Base-by-base conservation (phyloP, 208 protist species). In the Trypanosoma scelopori region DNA sequence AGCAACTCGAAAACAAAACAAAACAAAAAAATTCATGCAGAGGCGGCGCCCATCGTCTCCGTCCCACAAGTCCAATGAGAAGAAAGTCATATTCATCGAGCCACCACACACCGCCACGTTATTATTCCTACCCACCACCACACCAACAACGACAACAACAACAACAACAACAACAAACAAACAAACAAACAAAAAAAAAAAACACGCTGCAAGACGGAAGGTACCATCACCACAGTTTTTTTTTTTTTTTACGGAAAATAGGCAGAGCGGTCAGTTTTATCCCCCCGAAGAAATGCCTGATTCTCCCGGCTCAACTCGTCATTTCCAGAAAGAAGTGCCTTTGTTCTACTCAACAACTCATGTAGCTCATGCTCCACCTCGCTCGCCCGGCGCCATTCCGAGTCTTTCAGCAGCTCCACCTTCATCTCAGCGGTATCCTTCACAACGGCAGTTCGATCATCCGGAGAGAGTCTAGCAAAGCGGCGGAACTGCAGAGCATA, bases 401-500 rank as follows among this genome's bases (percentile, higher is more conserved):
- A 71, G 2, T 65, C 47, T 3, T 74, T 62, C 2, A 72, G 27
- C 45, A 71, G 55, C 22, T 70, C 37, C 37, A 68, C n/a, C 37
- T 55, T 27, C 55, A 56, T 12, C 18, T 42, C 30, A 42, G 20
- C 22, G 9, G 51, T 68, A 5, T 62, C 60, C 23, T 76, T 39
- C 9, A 55, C 43, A 25, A 76, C 50, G 20, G 28, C 20, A 0
- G 5, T 37, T 16, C 55, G 62, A 7, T 30, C 45, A n/a, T 76
- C 62, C 12, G 63, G 70, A 41, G 56, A 59, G 22, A 70, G 46
- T 3, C 63, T 56, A 20, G 47, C 74, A 46, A 82, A 87, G 3
- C 79, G 74, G 6, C 88, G 85, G 58, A 94, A 94, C 4, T 84
- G 88, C 20, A 94, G 72, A 4, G 80, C 72, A 56, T 84, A 84